A percentile compares a stretch with the other conserved stretches of the same genome.
phyloP scores from a whole-genome alignment of 2,329 filamentous ascomycete genomes.

The Phaeosphaeriaceae sp. region DNA sequence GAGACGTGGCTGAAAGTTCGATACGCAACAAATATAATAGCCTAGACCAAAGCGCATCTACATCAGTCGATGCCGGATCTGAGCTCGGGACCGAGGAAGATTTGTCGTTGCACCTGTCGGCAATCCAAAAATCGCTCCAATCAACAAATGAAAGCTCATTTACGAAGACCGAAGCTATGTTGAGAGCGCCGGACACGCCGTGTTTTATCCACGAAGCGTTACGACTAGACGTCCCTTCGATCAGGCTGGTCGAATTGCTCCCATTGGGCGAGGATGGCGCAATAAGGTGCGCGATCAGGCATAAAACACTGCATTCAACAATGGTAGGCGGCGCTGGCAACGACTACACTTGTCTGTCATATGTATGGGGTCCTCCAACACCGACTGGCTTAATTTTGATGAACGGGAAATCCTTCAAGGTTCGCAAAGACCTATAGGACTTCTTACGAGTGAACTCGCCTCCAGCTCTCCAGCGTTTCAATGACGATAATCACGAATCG shows the following conservation, averaged over 20 bases:
- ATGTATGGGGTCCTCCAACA: not conserved
- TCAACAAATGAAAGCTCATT: not conserved
- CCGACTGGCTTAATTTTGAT: not conserved
- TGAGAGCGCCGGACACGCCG: not conserved
- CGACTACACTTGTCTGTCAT: not conserved
- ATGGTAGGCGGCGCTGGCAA: not conserved
- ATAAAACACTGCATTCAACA: not conserved
- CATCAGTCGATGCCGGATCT: no score
- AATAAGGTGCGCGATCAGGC: not conserved
- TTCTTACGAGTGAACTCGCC: not conserved
- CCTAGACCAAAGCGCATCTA: no score
- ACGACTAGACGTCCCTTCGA: not conserved
- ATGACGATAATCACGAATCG: not conserved
- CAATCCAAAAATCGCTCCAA: not conserved
- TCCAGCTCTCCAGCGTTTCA: not conserved
- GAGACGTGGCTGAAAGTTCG: not conserved
- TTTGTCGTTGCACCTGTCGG: not conserved
- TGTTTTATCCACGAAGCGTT: not conserved
- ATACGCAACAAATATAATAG: not conserved
- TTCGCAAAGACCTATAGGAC: not conserved
- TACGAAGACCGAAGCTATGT: not conserved
- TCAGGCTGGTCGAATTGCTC: constrained; percentile 2
- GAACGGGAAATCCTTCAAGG: not conserved
- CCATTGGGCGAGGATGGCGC: not conserved
- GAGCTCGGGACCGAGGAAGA: not conserved